Evolutionary conservation across 2,329 filamentous ascomycete genomes (phyloP), one percentile per base, ranked within the genome.

Genomic region (Alternaria conjuncta): DNA sequence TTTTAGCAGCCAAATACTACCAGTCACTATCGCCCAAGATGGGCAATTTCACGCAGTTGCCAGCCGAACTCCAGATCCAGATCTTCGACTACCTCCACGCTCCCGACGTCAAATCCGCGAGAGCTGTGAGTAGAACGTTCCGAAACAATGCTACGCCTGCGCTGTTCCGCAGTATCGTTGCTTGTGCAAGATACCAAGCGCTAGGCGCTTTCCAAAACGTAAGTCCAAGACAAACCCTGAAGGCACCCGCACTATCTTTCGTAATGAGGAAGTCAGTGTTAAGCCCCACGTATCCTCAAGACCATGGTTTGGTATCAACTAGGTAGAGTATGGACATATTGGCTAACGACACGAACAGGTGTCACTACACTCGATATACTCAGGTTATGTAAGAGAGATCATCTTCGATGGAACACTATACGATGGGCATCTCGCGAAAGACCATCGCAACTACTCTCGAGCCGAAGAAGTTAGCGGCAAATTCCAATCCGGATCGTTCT

Each of bases 351-450:
- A 15, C 32, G 21, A 36, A 23, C 4, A 53, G 49, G 49, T 53
- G 11, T 70, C 74, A 6, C 41, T 70, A 9, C 71, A 76, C 21
- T 21, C 71, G 5, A 57, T 68, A 11, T 75, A 74, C 20, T 63
- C 61, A 20, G 71, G 55, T 18, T 78, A 75, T 53, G 72, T 78
- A 11, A 76, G 68, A 46, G 72, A 76, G 45, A 70, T 79, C n/a
- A 54, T 77, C 32, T 78, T 76, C 43, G 77, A 78, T 61, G 74
- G 70, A 5, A 74, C 74, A 3, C 28, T 71, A 2, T 78, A 73
- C 50, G 60, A 69, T 41, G 41, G 30, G 25, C 21, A 26, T 2
- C 57, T 74, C 26, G 73, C 74, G 6, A 59, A 50, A 20, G 41
- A 63, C 21, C 60, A 71, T 26, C 15, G 36, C 13, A 9, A 15